A percentile compares a stretch with the other conserved stretches of the same genome.
Conservation (phyloP, 2,329 filamentous ascomycete species). For the Verticillium albo-atrum region DNA sequence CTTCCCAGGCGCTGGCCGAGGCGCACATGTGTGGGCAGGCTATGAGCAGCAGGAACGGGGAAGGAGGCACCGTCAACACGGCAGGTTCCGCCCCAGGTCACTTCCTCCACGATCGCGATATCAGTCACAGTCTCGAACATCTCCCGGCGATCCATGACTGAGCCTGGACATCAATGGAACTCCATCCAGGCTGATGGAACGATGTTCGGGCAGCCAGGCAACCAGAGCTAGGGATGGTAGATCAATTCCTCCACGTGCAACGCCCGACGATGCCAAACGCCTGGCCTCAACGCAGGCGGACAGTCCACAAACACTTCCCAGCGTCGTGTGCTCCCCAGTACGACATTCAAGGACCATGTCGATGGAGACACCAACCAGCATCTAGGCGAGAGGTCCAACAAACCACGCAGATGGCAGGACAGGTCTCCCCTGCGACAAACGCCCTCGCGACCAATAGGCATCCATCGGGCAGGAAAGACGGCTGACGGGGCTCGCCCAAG, state of each 20-base stretch:
- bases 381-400: background rate
- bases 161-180: background rate
- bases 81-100: too few species aligned
- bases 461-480: slow-evolving; percentile 2
- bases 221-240: background rate
- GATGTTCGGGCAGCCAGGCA: background rate
- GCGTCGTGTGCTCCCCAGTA: background rate
- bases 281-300: background rate
- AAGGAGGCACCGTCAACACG: too few species aligned
- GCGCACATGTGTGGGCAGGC: too few species aligned
- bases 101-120: background rate
- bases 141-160: background rate
- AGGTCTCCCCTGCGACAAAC: background rate
- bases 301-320: background rate
- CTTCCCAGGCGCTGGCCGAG: too few species aligned
- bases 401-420: background rate
- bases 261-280: background rate
- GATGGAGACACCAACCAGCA: background rate
- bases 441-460: background rate
- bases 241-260: background rate
- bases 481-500: background rate
- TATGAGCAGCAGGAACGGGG: too few species aligned
- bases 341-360: background rate
- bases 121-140: background rate
- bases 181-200: background rate